phyloP scores from a whole-genome alignment of 495 filamentous ascomycete genomes.

The Xylaria curta region DNA sequence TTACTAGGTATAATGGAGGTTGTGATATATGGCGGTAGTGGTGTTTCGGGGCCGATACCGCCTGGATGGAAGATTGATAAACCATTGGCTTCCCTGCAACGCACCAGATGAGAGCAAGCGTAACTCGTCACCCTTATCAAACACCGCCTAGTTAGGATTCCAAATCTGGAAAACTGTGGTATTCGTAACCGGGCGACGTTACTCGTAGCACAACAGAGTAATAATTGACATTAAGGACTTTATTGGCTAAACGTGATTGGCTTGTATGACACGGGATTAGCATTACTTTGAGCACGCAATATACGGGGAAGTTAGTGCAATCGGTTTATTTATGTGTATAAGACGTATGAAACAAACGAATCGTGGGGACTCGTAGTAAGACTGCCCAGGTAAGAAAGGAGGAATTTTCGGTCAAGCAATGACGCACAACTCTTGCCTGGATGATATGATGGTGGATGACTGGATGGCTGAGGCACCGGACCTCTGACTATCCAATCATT shows the following conservation, averaged over 20 bases:
- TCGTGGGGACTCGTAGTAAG: conserved; percentile 8
- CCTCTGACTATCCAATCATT: neutral
- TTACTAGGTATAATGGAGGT: neutral
- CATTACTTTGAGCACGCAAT: conserved; percentile 20
- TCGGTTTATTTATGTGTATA: neutral
- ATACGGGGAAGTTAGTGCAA: conserved; percentile 18
- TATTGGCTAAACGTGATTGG: neutral
- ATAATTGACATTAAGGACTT: conserved; percentile 9
- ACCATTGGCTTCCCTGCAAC: conserved; percentile 3
- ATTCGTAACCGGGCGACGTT: neutral
- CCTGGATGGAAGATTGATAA: neutral
- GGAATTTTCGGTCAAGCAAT: neutral
- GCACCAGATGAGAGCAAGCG: neutral
- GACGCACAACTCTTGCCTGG: conserved; percentile 11
- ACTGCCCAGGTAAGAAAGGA: neutral
- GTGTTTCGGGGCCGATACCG: conserved; percentile 1
- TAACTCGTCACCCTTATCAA: neutral
- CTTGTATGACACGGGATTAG: neutral
- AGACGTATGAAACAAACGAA: neutral
- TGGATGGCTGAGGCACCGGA: conserved; percentile 6
- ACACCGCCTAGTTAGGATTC: conserved; percentile 1
- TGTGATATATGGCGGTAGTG: no score
- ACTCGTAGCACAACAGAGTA: neutral
- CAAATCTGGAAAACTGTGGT: neutral
- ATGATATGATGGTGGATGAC: conserved; percentile 8